A percentile compares a stretch with the other conserved stretches of the same genome.
These are phyloP conservation scores for Sordaria brevicollis DNA, from an alignment of 495 filamentous ascomycete species.

Conservation along the genomic window DNA sequence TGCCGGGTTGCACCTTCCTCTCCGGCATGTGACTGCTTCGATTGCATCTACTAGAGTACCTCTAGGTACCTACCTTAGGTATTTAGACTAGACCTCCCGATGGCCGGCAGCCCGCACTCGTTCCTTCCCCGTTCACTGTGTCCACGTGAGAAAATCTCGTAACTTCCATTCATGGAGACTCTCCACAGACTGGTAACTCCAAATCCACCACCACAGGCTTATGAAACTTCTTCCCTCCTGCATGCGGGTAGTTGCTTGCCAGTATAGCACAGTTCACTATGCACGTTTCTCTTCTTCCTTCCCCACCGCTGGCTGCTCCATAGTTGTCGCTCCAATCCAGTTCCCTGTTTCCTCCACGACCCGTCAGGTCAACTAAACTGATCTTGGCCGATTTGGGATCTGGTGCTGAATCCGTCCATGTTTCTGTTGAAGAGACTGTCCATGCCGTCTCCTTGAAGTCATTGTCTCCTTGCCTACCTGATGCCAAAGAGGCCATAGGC, in stretches of 20 bases:
- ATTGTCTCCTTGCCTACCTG: constrained; percentile 21
- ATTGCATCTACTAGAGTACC: too few species aligned
- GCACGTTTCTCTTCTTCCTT: constrained; percentile 52
- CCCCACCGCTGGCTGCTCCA: constrained; percentile 28
- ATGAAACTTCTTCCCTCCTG: constrained; percentile 48
- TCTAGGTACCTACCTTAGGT: too few species aligned
- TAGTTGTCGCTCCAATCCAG: constrained; percentile 20
- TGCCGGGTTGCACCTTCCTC: not conserved
- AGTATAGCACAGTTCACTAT: constrained; percentile 69
- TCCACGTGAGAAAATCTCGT: not conserved
- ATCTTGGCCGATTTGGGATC: constrained; percentile 29
- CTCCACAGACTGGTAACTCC: constrained; percentile 52
- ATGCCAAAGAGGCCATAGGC: not conserved
- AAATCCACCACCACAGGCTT: constrained; percentile 72
- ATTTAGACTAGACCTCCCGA: not conserved
- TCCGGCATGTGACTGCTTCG: too few species aligned
- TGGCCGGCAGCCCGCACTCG: not conserved
- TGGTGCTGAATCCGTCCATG: constrained; percentile 30
- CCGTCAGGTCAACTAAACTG: constrained; percentile 32
- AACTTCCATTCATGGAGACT: not conserved
- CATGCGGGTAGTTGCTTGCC: constrained; percentile 55
- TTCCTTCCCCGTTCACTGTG: not conserved
- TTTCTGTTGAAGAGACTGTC: constrained; percentile 15
- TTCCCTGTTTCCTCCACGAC: constrained; percentile 16
- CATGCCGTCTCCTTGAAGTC: constrained; percentile 6